phyloP scores from a whole-genome alignment of 2,329 filamentous ascomycete species.

The Lachnellula subtilissima region DNA sequence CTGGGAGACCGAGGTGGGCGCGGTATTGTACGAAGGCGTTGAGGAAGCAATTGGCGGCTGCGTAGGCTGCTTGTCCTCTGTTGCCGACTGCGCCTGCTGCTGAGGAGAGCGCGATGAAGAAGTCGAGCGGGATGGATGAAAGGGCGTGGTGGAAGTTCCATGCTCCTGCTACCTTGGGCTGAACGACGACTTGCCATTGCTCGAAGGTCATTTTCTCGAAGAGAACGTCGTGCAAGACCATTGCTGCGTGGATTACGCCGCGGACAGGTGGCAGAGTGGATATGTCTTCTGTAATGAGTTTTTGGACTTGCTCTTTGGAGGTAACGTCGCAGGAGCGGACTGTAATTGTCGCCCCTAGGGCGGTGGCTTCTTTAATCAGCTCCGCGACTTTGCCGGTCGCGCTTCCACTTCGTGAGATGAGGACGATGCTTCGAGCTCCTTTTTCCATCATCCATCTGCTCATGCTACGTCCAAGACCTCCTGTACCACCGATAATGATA shows the following conservation, averaged over 20 bases:
- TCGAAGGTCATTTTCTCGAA: conserved; percentile 29
- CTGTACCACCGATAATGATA: conserved; percentile 26
- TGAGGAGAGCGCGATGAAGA: conserved; percentile 26
- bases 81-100: conserved; percentile 18
- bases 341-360: conserved; percentile 12
- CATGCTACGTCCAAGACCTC: conserved; percentile 25
- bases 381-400: conserved; percentile 8
- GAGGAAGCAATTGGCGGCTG: conserved; percentile 33
- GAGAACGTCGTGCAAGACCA: conserved; percentile 25
- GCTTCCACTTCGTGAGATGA: conserved; percentile 11
- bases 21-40: conserved; percentile 24
- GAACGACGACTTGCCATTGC: conserved; percentile 32
- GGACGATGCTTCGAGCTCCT: conserved; percentile 15
- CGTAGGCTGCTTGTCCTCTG: conserved; percentile 30
- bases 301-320: conserved; percentile 11
- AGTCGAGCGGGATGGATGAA: conserved; percentile 28
- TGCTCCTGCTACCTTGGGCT: conserved; percentile 33
- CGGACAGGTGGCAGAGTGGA: conserved; percentile 17
- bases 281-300: conserved; percentile 8
- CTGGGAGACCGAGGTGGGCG: conserved; percentile 14
- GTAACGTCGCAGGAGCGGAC: conserved; percentile 19
- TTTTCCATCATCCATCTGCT: conserved; percentile 10
- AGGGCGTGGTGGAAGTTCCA: conserved; percentile 25
- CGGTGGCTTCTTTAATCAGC: conserved; percentile 5
- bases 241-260: conserved; percentile 26